phyloP scores from a whole-genome alignment of 495 filamentous ascomycete species.

The Copromyces sp. region DNA sequence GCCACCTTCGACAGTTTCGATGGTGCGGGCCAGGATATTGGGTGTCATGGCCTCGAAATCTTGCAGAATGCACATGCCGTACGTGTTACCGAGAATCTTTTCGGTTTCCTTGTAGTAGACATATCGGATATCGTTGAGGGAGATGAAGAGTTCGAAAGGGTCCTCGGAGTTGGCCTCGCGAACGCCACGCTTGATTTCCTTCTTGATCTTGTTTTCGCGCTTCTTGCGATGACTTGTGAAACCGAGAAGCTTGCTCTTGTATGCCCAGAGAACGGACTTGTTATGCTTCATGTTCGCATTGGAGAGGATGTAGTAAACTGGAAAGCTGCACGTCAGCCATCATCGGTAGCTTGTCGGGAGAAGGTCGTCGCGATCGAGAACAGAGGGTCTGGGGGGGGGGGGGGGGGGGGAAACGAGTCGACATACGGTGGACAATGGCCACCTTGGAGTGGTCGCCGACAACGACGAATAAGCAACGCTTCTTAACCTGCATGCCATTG shows the following conservation, averaged over 20 bases:
- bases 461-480: slow-evolving; percentile 93
- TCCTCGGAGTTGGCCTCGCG: slow-evolving; percentile 93
- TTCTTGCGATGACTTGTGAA: slow-evolving; percentile 93
- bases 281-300: slow-evolving; percentile 86
- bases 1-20: slow-evolving; percentile 96
- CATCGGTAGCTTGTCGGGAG: neutral
- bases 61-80: slow-evolving; percentile 96
- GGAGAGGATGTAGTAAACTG: slow-evolving; percentile 83
- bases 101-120: slow-evolving; percentile 99
- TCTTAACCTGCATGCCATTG: slow-evolving; percentile 94
- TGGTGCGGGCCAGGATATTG: slow-evolving; percentile 85
- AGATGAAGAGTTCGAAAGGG: slow-evolving; percentile 96
- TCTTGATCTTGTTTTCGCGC: slow-evolving; percentile 94
- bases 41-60: slow-evolving; percentile 98
- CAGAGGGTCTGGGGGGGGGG: too few relatives aligned
- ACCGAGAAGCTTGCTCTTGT: slow-evolving; percentile 92
- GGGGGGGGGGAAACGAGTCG: neutral
- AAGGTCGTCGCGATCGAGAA: neutral
- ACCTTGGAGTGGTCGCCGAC: slow-evolving; percentile 96
- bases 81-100: slow-evolving; percentile 96
- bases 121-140: slow-evolving; percentile 93
- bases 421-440: slow-evolving; percentile 69
- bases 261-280: slow-evolving; percentile 98
- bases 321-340: neutral
- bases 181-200: slow-evolving; percentile 91